Percentiles rank a stretch among this genome's conserved stretches.
These are phyloP conservation scores for Suhomyces sp. DNA, from an alignment of 805 yeast species.

Conservation along the genomic window DNA sequence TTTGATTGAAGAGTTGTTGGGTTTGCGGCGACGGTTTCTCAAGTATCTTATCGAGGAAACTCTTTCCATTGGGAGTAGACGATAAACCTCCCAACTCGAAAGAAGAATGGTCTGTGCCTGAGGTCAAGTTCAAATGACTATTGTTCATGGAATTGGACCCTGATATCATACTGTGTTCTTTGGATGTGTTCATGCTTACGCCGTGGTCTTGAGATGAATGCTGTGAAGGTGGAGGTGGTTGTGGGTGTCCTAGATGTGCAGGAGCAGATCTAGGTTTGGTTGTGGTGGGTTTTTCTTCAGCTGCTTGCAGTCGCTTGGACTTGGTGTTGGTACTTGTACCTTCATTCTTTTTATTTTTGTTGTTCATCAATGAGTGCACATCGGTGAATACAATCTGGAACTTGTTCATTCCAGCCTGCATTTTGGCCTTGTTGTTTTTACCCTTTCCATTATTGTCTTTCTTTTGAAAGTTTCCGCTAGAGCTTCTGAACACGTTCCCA, in stretches of 20 bases:
- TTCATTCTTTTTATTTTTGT: constrained; percentile 9
- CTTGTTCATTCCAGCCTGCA: constrained; percentile 42
- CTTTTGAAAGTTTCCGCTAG: not conserved
- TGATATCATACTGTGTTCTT: constrained; percentile 30
- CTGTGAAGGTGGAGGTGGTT: not conserved
- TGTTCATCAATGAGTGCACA: constrained; percentile 19
- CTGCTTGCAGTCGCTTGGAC: not conserved
- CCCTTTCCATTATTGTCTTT: constrained; percentile 1
- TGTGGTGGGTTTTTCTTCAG: not conserved
- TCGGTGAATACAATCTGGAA: constrained; percentile 48
- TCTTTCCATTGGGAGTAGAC: constrained; percentile 42
- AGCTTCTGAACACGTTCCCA: not conserved
- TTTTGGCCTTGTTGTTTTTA: constrained; percentile 11
- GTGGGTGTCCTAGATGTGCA: not conserved
- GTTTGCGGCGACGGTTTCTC: constrained; percentile 38
- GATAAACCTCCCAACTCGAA: constrained; percentile 38
- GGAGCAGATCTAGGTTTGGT: not conserved
- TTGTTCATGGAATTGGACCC: constrained; percentile 28
- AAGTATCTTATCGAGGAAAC: constrained; percentile 35
- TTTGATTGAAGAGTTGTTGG: constrained; percentile 15
- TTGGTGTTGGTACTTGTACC: not conserved
- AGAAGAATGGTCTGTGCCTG: constrained; percentile 36
- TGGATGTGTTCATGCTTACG: constrained; percentile 15
- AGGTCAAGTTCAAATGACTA: constrained; percentile 31
- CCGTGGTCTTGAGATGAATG: constrained; percentile 5